A percentile compares a stretch with the other conserved stretches of the same genome.
Evolutionary conservation across 495 filamentous ascomycete species (phyloP).

Genomic region (Immersiella caudata): DNA sequence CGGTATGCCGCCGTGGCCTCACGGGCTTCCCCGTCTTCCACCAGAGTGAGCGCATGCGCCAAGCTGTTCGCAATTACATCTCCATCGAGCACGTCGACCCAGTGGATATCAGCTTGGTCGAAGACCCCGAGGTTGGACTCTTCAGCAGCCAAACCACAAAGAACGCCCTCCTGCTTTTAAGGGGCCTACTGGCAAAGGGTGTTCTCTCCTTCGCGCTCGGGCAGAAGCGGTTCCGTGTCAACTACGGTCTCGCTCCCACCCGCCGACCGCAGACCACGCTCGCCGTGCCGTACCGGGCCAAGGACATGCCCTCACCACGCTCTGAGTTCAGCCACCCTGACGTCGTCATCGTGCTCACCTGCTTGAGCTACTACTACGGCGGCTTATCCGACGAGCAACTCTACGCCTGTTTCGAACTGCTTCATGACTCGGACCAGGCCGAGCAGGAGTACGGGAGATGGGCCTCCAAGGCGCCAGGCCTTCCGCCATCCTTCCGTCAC

Average conservation of each 20-base stretch:
- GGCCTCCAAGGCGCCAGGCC: constrained; percentile 37
- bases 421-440: constrained; percentile 60
- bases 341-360: constrained; percentile 67
- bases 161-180: constrained; percentile 55
- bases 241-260: constrained; percentile 61
- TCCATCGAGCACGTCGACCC: constrained; percentile 32
- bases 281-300: constrained; percentile 74
- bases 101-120: constrained; percentile 40
- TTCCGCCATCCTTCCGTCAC: constrained; percentile 47
- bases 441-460: constrained; percentile 57
- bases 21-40: constrained; percentile 45
- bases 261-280: constrained; percentile 51
- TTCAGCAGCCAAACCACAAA: constrained; percentile 38
- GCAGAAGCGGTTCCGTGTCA: constrained; percentile 67
- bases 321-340: constrained; percentile 79
- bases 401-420: constrained; percentile 47
- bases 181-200: constrained; percentile 61
- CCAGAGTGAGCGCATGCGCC: constrained; percentile 40
- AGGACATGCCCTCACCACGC: constrained; percentile 62
- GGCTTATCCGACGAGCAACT: constrained; percentile 62
- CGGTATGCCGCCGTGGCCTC: constrained; percentile 45
- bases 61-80: constrained; percentile 51
- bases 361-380: constrained; percentile 67
- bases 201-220: constrained; percentile 58
- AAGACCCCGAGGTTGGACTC: constrained; percentile 34